Evolutionary conservation across 345 rosid genomes (phyloP), one percentile per base, ranked within the genome.

Genomic region (Pistacia integerrima): DNA sequence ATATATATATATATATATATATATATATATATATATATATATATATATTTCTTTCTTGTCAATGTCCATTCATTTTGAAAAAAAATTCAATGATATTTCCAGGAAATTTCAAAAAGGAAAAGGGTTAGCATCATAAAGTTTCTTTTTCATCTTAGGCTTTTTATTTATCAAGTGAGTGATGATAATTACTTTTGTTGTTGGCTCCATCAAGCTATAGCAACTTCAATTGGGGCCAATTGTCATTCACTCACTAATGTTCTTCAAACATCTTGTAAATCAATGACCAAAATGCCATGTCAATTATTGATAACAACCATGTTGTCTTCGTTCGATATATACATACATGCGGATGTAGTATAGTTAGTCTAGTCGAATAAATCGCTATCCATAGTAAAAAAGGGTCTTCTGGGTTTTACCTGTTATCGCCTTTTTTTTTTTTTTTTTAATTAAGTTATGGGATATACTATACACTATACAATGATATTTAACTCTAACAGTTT

Each of bases 41-140:
- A 77, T 59, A 55, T 35, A 14, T 22, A 46, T 62, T 60, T 68
- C 11, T 38, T 56, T 51, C 48, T 44, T 12, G 9, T 63, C 60
- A 59, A 71, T 61, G 62, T 41, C 49, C 16, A 17, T 38, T 56
- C 20, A 60, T 35, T 57, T 20, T 13, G 14, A 48, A 51, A 62
- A 38, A 54, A 16, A 30, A 30, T 30, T 54, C 8, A 0, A 16
- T n/a, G 25, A 20, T 65, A 52, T 78, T 79, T 77, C 64, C 20
- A 46, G 16, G 61, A 73, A 76, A 73, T 64, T 79, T 76, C 80
- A 73, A 44, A 74, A 11, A 8, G 6, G 33, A 22, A 61, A 73
- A 28, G 52, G 4, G 33, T 11, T 57, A n/a, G 20, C 22, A 46
- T 17, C 48, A 73, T 17, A 74, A n/a, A 55, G 67, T 57, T 6